Evolutionary conservation across 1,139 yeast species (phyloP), one percentile per base, ranked within the genome.

Genomic region (Nakaseomyces nivariensis): DNA sequence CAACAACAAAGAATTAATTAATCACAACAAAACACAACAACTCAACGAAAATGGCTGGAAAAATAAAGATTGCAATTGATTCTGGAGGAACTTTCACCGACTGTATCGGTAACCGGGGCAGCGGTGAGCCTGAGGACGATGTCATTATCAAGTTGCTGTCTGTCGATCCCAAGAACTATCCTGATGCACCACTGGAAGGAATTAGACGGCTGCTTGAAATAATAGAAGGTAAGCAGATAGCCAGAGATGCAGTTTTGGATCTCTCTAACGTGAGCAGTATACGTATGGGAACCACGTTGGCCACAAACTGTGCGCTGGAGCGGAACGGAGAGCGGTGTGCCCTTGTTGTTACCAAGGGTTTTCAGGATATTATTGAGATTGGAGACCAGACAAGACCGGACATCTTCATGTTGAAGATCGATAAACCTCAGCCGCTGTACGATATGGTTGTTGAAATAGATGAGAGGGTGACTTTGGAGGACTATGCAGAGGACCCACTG

Each of bases 41-140:
- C 22, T 17, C 22, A 17, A 17, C 22, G 22, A 17, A 17, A 17
- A 17, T 17, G 22, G 22, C 22, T 17, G 22, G 22, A 17, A 17
- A 17, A 17, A 64, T 67, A 22, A 61, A 68, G 48, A 69, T 70
- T 22, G 70, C 74, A 4, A 64, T 70, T 34, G 84, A 80, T 59
- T 70, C 89, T 62, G 90, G 92, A 55, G 96, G 97, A 49, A 89
- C 96, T 0, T 88, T 88, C 69, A 87, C 96, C 5, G 96, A 88
- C 63, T 79, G 89, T 64, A 63, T 78, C 54, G 76, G 81, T 63
- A 72, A 70, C 53, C 72, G 68, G 41, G 73, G 73, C 25, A 67
- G 69, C 41, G 73, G 67, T 24, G 66, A 60, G 46, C 61, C 56
- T 44, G 73, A 71, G 48, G 75, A 73, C 49, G 82, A 78, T 56